Percentiles rank a stretch among this genome's conserved stretches.
These are phyloP conservation scores for Rhizopogon vulgaris DNA, from an alignment of 768 basidiomycete species.

Conservation along the genomic window DNA sequence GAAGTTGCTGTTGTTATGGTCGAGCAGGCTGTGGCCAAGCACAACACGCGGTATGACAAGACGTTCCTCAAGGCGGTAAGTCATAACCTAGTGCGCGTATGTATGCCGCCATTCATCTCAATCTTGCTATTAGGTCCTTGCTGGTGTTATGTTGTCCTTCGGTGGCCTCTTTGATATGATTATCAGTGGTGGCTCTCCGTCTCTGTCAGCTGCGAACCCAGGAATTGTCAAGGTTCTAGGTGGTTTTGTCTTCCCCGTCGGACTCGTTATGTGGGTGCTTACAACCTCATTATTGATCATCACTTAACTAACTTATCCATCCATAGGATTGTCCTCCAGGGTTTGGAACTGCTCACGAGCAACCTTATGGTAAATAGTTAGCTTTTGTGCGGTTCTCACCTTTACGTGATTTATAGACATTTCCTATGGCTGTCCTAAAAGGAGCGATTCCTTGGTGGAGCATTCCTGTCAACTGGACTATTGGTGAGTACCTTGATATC, in stretches of 20 bases:
- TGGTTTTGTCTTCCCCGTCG: slow-evolving; percentile 70
- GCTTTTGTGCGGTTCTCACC: neutral
- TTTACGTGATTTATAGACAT: slow-evolving; percentile 34
- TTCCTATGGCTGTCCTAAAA: slow-evolving; percentile 63
- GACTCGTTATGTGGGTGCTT: slow-evolving; percentile 62
- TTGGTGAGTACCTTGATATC: slow-evolving; percentile 37
- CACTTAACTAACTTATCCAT: neutral
- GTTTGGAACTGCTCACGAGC: slow-evolving; percentile 65
- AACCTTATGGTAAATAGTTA: slow-evolving; percentile 58
- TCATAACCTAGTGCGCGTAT: slow-evolving; percentile 1
- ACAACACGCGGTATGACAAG: slow-evolving; percentile 52
- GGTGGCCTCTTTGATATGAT: slow-evolving; percentile 61
- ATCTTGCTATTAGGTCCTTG: slow-evolving; percentile 44
- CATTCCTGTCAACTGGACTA: slow-evolving; percentile 59
- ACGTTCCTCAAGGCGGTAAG: slow-evolving; percentile 67
- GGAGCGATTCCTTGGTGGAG: slow-evolving; percentile 66
- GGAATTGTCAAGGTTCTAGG: slow-evolving; percentile 62
- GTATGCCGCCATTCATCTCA: neutral
- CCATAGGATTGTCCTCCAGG: slow-evolving; percentile 65
- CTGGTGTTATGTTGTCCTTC: slow-evolving; percentile 71
- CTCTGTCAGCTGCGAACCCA: slow-evolving; percentile 47
- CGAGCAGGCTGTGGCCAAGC: slow-evolving; percentile 53
- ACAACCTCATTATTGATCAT: neutral
- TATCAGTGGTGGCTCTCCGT: slow-evolving; percentile 51
- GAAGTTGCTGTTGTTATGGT: slow-evolving; percentile 55